phyloP scores from a whole-genome alignment of 2,329 filamentous ascomycete genomes.

The Diaporthe citriasiana region DNA sequence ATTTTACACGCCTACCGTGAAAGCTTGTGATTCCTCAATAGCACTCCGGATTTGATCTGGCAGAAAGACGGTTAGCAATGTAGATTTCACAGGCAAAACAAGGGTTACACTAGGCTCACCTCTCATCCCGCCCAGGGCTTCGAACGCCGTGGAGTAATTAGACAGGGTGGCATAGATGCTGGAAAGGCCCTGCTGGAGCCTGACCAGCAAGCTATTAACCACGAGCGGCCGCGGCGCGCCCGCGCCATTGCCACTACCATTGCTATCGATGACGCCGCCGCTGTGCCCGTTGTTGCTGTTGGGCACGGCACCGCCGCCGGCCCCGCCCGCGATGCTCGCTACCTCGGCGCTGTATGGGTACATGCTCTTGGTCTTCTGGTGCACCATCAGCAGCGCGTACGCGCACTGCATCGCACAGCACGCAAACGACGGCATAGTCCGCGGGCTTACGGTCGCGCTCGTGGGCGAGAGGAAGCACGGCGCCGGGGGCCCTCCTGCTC shows the following conservation, averaged over 20 bases:
- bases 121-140: conserved; percentile 61
- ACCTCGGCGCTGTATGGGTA: conserved; percentile 49
- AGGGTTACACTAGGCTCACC: conserved; percentile 49
- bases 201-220: conserved; percentile 53
- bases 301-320: conserved; percentile 4
- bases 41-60: conserved; percentile 48
- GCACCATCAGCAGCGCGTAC: conserved; percentile 60
- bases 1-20: conserved; percentile 31
- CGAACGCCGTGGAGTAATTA: conserved; percentile 60
- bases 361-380: conserved; percentile 56
- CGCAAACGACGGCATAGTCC: conserved; percentile 61
- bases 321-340: conserved; percentile 47
- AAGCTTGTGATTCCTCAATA: conserved; percentile 46
- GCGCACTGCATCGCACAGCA: conserved; percentile 63
- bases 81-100: no score
- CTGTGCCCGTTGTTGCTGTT: conserved; percentile 15
- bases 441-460: conserved; percentile 56
- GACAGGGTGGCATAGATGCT: conserved; percentile 58
- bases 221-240: conserved; percentile 40
- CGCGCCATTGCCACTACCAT: not conserved
- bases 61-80: not conserved
- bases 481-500: not conserved
- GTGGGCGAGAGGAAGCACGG: conserved; percentile 54
- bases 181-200: conserved; percentile 58
- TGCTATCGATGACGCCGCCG: not conserved